phyloP scores from a whole-genome alignment of 2,329 filamentous ascomycete species.

The Colletotrichum truncatum region DNA sequence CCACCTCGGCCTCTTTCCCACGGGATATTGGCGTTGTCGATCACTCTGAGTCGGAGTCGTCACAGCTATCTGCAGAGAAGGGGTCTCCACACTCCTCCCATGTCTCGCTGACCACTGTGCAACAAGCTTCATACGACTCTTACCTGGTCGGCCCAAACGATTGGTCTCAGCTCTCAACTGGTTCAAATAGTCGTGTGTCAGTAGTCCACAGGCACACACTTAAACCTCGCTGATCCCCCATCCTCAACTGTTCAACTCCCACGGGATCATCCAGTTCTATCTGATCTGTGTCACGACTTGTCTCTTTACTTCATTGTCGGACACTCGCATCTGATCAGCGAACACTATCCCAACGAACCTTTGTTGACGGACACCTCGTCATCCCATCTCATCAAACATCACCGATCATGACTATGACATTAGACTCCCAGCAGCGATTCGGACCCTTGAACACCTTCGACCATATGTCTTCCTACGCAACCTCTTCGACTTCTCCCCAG shows the following conservation, averaged over 20 bases:
- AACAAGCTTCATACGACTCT: constrained; percentile 53
- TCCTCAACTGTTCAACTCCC: constrained; percentile 34
- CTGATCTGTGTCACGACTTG: constrained; percentile 51
- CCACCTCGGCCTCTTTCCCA: constrained; percentile 55
- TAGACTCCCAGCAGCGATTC: constrained; percentile 87
- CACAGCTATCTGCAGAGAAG: constrained; percentile 50
- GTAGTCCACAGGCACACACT: constrained; percentile 33
- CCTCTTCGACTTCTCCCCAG: constrained; percentile 68
- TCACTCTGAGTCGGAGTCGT: constrained; percentile 62
- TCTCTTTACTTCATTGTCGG: constrained; percentile 50
- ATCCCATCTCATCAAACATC: constrained; percentile 23
- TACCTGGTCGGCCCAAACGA: constrained; percentile 47
- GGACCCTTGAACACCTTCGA: constrained; percentile 79
- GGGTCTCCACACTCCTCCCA: constrained; percentile 44
- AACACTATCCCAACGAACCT: constrained; percentile 39
- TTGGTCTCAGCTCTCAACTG: constrained; percentile 48
- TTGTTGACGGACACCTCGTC: constrained; percentile 30
- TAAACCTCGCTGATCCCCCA: constrained; percentile 66
- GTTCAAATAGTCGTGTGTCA: constrained; percentile 32
- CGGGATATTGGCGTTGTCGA: constrained; percentile 63
- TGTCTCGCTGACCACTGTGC: constrained; percentile 52
- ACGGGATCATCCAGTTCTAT: constrained; percentile 44
- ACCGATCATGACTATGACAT: constrained; percentile 88
- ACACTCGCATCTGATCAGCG: constrained; percentile 64
- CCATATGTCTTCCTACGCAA: constrained; percentile 74